Evolutionary conservation across 2,329 filamentous ascomycete species (phyloP).

Genomic region (Phialemoniopsis sp.): DNA sequence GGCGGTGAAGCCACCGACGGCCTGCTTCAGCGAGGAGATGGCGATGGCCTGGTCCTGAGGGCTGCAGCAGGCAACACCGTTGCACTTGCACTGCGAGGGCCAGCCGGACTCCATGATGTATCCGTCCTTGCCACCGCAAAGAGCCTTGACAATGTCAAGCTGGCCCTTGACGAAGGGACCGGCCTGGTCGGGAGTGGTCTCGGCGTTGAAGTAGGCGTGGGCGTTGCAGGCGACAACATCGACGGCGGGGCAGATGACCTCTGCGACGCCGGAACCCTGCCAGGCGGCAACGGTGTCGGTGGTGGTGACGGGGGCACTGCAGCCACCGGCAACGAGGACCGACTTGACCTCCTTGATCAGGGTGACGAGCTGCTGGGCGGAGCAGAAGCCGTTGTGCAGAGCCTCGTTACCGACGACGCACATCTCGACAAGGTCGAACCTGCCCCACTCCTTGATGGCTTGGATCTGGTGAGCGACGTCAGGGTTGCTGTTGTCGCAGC

Average conservation of each 20-base stretch:
- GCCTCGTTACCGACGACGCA: conserved; percentile 90
- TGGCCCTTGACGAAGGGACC: conserved; percentile 75
- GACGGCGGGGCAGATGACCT: conserved; percentile 64
- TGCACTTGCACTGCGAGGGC: conserved; percentile 67
- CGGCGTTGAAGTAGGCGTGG: conserved; percentile 89
- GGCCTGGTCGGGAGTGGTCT: conserved; percentile 57
- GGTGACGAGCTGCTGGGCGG: conserved; percentile 56
- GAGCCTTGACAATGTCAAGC: conserved; percentile 62
- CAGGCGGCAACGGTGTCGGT: conserved; percentile 81
- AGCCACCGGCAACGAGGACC: conserved; percentile 60
- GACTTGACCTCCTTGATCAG: conserved; percentile 68
- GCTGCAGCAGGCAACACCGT: conserved; percentile 70
- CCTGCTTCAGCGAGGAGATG: conserved; percentile 64
- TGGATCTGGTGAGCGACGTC: conserved; percentile 70
- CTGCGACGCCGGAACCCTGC: conserved; percentile 55
- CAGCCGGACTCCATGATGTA: conserved; percentile 91
- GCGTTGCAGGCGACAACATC: conserved; percentile 84
- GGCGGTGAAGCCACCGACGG: conserved; percentile 64
- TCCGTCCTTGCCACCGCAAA: conserved; percentile 69
- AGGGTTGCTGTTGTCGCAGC: conserved; percentile 51
- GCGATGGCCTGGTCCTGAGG: conserved; percentile 63
- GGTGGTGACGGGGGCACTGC: conserved; percentile 73
- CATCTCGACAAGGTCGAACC: conserved; percentile 74
- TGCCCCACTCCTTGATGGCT: conserved; percentile 66
- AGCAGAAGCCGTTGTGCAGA: conserved; percentile 69